Evolutionary conservation across 176 grass and related monocot genomes (phyloP).

Genomic region (Avena sativa): DNA sequence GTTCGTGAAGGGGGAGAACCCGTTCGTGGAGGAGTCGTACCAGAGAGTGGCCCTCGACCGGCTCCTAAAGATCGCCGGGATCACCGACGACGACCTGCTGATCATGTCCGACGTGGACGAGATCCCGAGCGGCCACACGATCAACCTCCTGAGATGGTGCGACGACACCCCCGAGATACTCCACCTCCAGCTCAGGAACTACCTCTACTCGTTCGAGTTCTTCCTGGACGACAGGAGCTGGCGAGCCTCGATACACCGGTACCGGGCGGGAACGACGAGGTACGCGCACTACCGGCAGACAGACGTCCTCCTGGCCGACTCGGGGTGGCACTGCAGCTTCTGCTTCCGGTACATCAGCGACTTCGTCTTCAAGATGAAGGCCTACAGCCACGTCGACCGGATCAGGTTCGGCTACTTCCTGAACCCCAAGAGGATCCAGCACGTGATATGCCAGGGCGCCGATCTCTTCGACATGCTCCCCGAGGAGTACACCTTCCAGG

Average conservation of each 20-base stretch:
- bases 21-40: slow-evolving; percentile 92
- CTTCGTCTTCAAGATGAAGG: slow-evolving; percentile 93
- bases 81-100: slow-evolving; percentile 76
- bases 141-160: slow-evolving; percentile 88
- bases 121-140: slow-evolving; percentile 87
- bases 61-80: slow-evolving; percentile 78
- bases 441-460: slow-evolving; percentile 74
- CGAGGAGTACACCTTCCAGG: slow-evolving; percentile 90
- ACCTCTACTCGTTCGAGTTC: slow-evolving; percentile 90
- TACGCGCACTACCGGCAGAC: slow-evolving; percentile 87
- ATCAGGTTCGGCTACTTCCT: slow-evolving; percentile 82
- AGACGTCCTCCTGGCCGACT: slow-evolving; percentile 78
- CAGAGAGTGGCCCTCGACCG: slow-evolving; percentile 83
- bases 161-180: slow-evolving; percentile 69
- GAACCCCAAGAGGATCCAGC: slow-evolving; percentile 69
- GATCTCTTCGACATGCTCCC: slow-evolving; percentile 96
- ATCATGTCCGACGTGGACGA: slow-evolving; percentile 97
- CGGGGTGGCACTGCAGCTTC: slow-evolving; percentile 95
- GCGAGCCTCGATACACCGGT: slow-evolving; percentile 85
- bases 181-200: slow-evolving; percentile 84
- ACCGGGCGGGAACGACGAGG: slow-evolving; percentile 69
- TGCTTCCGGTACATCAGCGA: slow-evolving; percentile 80
- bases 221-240: slow-evolving; percentile 81
- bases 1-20: slow-evolving; percentile 90
- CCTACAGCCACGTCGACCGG: slow-evolving; percentile 83